Percentiles rank a stretch among this genome's conserved stretches.
Evolutionary conservation across 2,329 filamentous ascomycete genomes (phyloP).

Genomic region (Emmonsiellopsis sp.): DNA sequence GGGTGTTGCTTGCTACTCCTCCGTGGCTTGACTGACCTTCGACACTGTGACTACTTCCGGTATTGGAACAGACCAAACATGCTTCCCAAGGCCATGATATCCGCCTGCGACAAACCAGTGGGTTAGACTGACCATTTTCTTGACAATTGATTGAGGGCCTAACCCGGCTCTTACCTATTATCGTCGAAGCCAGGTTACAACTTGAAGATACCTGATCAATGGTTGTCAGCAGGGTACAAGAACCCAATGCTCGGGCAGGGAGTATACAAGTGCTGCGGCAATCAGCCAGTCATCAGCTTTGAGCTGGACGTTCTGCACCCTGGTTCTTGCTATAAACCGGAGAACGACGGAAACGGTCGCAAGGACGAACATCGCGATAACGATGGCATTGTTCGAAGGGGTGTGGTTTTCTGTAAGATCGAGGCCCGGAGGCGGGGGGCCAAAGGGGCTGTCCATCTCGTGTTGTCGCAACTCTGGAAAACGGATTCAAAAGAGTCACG

Average conservation of each 20-base stretch:
- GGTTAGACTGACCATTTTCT: not conserved
- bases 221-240: not conserved
- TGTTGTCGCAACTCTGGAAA: not conserved
- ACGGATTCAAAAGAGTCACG: too few relatives aligned
- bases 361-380: slow-evolving; percentile 7
- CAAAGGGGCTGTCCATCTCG: not conserved
- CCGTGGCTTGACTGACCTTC: not conserved
- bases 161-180: not conserved
- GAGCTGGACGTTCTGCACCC: slow-evolving; percentile 1
- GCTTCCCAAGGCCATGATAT: slow-evolving; percentile 3
- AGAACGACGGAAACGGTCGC: slow-evolving; percentile 9
- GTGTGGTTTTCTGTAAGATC: slow-evolving; percentile 9
- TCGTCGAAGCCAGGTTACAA: not conserved
- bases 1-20: not conserved
- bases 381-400: not conserved
- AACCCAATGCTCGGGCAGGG: not conserved
- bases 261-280: slow-evolving; percentile 7
- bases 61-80: slow-evolving; percentile 4
- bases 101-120: not conserved
- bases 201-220: not conserved
- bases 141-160: not conserved
- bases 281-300: slow-evolving; percentile 11
- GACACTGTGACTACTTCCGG: not conserved
- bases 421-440: slow-evolving; percentile 2
- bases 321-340: slow-evolving; percentile 5